Percentiles rank a stretch among this genome's conserved stretches.
Conservation (phyloP, 495 filamentous ascomycete species). For the Trypethelium eluteriae region DNA sequence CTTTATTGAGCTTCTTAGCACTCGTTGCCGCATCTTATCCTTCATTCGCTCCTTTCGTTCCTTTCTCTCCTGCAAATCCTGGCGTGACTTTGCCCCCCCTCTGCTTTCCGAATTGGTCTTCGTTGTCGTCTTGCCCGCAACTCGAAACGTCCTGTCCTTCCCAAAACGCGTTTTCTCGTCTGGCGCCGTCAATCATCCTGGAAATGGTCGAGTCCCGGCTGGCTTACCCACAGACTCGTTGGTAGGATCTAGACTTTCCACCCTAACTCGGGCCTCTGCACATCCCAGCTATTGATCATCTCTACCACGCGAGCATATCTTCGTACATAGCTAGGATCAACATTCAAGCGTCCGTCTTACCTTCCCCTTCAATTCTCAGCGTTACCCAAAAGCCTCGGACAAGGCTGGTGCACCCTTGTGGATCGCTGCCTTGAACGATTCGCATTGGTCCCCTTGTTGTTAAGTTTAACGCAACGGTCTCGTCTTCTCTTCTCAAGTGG, state of each 20-base stretch:
- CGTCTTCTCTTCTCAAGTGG: constrained; percentile 13
- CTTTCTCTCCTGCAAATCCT: constrained; percentile 6
- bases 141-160: constrained; percentile 11
- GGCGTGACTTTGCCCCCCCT: not conserved
- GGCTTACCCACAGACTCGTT: not conserved
- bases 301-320: constrained; percentile 3
- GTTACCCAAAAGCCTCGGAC: constrained; percentile 2
- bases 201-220: constrained; percentile 11
- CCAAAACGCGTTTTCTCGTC: constrained; percentile 10
- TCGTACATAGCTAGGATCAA: constrained; percentile 7
- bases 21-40: not conserved
- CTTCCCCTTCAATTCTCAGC: constrained; percentile 5
- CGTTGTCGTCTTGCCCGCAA: constrained; percentile 6
- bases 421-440: not conserved
- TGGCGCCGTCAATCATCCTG: constrained; percentile 10
- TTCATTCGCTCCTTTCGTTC: constrained; percentile 11
- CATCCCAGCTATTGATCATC: constrained; percentile 11
- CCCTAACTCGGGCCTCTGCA: constrained; percentile 11
- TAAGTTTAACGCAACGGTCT: constrained; percentile 9
- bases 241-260: constrained; percentile 7
- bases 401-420: not conserved
- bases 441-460: constrained; percentile 6
- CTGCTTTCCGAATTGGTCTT: constrained; percentile 9
- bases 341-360: constrained; percentile 6
- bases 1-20: constrained; percentile 2